Percentiles rank a stretch among this genome's conserved stretches.
Evolutionary conservation across 805 yeast species (phyloP).

Genomic region (Monosporozyma aquatica): DNA sequence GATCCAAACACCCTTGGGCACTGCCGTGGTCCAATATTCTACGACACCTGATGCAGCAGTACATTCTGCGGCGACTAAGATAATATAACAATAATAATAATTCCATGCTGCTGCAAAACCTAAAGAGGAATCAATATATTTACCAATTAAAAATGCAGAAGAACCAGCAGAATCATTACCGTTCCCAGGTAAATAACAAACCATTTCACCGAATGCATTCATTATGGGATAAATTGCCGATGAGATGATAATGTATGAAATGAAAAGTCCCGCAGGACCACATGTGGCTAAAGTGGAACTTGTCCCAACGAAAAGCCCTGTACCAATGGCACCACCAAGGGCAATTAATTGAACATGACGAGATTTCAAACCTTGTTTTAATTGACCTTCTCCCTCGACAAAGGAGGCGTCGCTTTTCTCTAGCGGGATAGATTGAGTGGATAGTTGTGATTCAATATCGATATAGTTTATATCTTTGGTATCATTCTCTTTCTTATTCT

Average conservation of each 20-base stretch:
- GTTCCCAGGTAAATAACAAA: conserved; percentile 47
- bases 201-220: conserved; percentile 60
- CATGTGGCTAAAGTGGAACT: conserved; percentile 52
- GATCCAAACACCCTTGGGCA: conserved; percentile 53
- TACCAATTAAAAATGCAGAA: conserved; percentile 46
- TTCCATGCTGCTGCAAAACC: conserved; percentile 59
- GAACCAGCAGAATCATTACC: conserved; percentile 43
- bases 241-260: conserved; percentile 56
- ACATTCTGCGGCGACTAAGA: conserved; percentile 49
- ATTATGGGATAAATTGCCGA: conserved; percentile 56
- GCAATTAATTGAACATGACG: conserved; percentile 78
- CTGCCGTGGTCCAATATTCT: conserved; percentile 45
- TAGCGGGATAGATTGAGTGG: neutral
- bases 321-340: conserved; percentile 75
- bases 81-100: conserved; percentile 41
- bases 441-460: conserved; percentile 1
- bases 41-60: conserved; percentile 57
- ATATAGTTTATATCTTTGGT: neutral
- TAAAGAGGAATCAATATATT: conserved; percentile 51
- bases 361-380: conserved; percentile 33
- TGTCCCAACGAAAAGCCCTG: conserved; percentile 73
- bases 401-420: neutral
- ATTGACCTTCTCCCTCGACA: conserved; percentile 3
- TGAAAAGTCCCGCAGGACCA: conserved; percentile 64
- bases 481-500: neutral